Evolutionary conservation across 352 stramenopile genomes (phyloP).

Genomic region (Phytophthora citrophthora): DNA sequence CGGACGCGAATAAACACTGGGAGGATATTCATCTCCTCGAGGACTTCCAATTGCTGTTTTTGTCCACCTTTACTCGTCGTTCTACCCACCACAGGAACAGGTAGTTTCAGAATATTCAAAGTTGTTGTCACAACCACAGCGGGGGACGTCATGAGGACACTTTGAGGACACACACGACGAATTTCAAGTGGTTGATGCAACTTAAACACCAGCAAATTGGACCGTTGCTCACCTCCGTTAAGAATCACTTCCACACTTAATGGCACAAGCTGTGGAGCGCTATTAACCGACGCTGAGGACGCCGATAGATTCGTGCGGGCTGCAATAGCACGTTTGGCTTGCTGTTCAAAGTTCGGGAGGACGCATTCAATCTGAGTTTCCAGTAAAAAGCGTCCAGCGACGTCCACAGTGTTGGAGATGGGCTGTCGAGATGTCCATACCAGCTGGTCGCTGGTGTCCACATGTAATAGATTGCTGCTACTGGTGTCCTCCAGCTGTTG

Average conservation of each 20-base stretch:
- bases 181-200: slow-evolving; percentile 63
- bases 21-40: slow-evolving; percentile 52
- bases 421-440: background rate
- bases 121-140: slow-evolving; percentile 47
- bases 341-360: slow-evolving; percentile 54
- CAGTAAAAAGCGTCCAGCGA: slow-evolving; percentile 52
- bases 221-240: slow-evolving; percentile 53
- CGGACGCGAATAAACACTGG: slow-evolving; percentile 64
- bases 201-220: slow-evolving; percentile 53
- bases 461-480: background rate
- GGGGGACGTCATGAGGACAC: slow-evolving; percentile 59
- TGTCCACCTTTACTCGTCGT: slow-evolving; percentile 10
- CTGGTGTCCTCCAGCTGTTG: slow-evolving; percentile 4
- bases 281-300: slow-evolving; percentile 47
- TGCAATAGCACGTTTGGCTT: slow-evolving; percentile 40
- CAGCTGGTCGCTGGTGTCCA: slow-evolving; percentile 6
- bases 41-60: slow-evolving; percentile 4
- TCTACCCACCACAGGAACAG: slow-evolving; percentile 16
- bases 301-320: slow-evolving; percentile 47
- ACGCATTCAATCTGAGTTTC: slow-evolving; percentile 71
- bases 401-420: slow-evolving; percentile 37
- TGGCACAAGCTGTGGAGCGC: slow-evolving; percentile 55
- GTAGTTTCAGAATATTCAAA: slow-evolving; percentile 66
- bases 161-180: slow-evolving; percentile 57
- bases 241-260: slow-evolving; percentile 67